phyloP scores from a whole-genome alignment of 495 filamentous ascomycete genomes.

The Podospora tetraspora region DNA sequence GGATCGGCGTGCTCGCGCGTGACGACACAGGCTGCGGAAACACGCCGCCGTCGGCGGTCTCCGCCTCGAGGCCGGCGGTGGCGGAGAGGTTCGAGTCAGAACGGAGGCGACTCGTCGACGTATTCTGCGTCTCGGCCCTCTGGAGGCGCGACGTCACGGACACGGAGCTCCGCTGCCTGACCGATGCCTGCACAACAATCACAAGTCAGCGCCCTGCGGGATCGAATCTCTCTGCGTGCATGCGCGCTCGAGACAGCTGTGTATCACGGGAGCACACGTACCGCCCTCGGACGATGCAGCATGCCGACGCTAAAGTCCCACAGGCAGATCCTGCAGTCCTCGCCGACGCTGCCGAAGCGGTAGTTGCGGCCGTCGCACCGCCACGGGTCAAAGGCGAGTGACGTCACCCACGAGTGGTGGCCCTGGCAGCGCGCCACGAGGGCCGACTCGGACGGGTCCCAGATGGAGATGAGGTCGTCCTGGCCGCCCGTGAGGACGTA shows the following conservation, averaged over 20 bases:
- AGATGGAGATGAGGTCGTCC: constrained; percentile 91
- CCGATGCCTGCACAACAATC: constrained; percentile 35
- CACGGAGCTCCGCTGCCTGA: constrained; percentile 58
- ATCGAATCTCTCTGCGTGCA: not conserved
- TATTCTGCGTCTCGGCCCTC: constrained; percentile 46
- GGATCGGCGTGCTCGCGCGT: constrained; percentile 68
- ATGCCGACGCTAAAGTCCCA: constrained; percentile 99
- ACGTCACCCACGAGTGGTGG: constrained; percentile 91
- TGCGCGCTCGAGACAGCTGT: not conserved
- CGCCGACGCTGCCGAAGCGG: constrained; percentile 90
- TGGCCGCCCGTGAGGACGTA: constrained; percentile 94
- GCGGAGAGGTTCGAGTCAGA: constrained; percentile 57
- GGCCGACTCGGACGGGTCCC: constrained; percentile 75
- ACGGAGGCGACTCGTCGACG: constrained; percentile 51
- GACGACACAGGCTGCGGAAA: constrained; percentile 76
- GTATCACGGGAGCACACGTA: constrained; percentile 34
- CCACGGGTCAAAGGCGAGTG: constrained; percentile 93
- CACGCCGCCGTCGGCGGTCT: constrained; percentile 37
- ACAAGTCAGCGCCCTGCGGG: constrained; percentile 7
- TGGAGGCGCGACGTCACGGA: constrained; percentile 41
- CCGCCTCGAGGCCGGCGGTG: constrained; percentile 21
- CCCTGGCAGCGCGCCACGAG: constrained; percentile 89
- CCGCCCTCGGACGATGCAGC: constrained; percentile 76
- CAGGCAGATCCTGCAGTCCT: constrained; percentile 81
- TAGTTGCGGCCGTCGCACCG: constrained; percentile 92